A percentile compares a stretch with the other conserved stretches of the same genome.
phyloP scores from a whole-genome alignment of 1,139 yeast genomes.

The Geotrichum citri-aurantii region DNA sequence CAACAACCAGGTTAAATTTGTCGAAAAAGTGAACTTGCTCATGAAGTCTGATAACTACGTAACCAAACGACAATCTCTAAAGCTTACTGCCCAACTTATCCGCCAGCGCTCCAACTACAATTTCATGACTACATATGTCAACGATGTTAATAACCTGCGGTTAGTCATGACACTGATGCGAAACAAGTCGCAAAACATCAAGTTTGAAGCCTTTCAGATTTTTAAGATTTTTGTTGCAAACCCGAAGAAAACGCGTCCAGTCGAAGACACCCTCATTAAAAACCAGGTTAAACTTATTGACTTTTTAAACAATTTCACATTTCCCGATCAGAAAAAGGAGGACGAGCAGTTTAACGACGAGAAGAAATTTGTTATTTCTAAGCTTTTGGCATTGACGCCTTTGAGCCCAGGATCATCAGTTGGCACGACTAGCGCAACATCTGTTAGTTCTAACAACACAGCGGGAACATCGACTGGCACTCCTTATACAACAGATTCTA shows the following conservation, averaged over 20 bases:
- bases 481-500: not conserved
- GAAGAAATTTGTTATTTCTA: slow-evolving; percentile 69
- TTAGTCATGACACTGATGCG: slow-evolving; percentile 78
- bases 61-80: slow-evolving; percentile 83
- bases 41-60: slow-evolving; percentile 80
- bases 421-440: not conserved
- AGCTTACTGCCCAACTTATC: slow-evolving; percentile 71
- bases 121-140: slow-evolving; percentile 72
- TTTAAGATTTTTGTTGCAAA: slow-evolving; percentile 91
- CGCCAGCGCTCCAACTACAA: slow-evolving; percentile 64
- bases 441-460: slow-evolving; percentile 12
- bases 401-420: not conserved
- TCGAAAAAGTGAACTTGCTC: slow-evolving; percentile 55
- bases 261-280: slow-evolving; percentile 73
- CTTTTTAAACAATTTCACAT: slow-evolving; percentile 59
- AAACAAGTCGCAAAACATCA: slow-evolving; percentile 84
- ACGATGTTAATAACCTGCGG: slow-evolving; percentile 75
- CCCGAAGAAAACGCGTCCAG: slow-evolving; percentile 78
- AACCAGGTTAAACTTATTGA: slow-evolving; percentile 70
- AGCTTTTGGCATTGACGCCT: slow-evolving; percentile 52
- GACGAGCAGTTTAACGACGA: slow-evolving; percentile 73
- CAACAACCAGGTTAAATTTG: slow-evolving; percentile 45
- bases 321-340: slow-evolving; percentile 48
- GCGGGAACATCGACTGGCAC: slow-evolving; percentile 12
- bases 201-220: slow-evolving; percentile 85